A percentile compares a stretch with the other conserved stretches of the same genome.
These are phyloP conservation scores for Hericium rajendrae DNA, from an alignment of 768 basidiomycete genomes.

Conservation along the genomic window DNA sequence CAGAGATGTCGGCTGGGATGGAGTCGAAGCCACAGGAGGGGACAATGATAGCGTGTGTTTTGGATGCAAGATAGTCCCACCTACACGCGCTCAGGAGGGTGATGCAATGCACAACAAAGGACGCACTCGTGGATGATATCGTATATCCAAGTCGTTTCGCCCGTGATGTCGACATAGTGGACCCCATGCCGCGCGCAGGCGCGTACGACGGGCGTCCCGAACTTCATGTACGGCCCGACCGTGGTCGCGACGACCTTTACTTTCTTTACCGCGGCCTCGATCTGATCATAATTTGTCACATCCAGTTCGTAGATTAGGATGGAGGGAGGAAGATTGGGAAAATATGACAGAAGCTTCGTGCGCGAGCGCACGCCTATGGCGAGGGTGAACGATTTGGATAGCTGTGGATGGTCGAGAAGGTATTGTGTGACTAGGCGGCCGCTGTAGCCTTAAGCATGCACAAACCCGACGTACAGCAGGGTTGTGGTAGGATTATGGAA, in stretches of 20 bases:
- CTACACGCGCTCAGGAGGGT: slow-evolving; percentile 26
- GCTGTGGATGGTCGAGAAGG: slow-evolving; percentile 10
- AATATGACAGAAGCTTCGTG: slow-evolving; percentile 4
- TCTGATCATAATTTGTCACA: slow-evolving; percentile 38
- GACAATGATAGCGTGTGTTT: slow-evolving; percentile 66
- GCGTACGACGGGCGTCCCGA: slow-evolving; percentile 64
- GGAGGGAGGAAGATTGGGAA: slow-evolving; percentile 2
- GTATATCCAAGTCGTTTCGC: slow-evolving; percentile 59
- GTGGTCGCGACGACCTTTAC: slow-evolving; percentile 67
- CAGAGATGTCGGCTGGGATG: slow-evolving; percentile 61
- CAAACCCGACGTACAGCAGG: too few relatives aligned
- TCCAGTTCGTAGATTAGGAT: slow-evolving; percentile 47
- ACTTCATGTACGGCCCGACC: slow-evolving; percentile 66
- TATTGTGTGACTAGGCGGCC: slow-evolving; percentile 12
- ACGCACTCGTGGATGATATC: slow-evolving; percentile 52
- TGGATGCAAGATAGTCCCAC: slow-evolving; percentile 62
- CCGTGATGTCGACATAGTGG: slow-evolving; percentile 82
- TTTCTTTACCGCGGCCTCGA: slow-evolving; percentile 48
- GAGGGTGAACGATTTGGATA: slow-evolving; percentile 5
- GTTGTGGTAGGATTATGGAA: not conserved
- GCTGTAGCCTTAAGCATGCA: slow-evolving; percentile 5
- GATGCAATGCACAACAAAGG: not conserved
- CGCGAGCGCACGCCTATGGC: slow-evolving; percentile 11
- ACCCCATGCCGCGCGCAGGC: slow-evolving; percentile 66
- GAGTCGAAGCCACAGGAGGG: slow-evolving; percentile 76